These are phyloP conservation scores for Sequoiadendron giganteum DNA, from an alignment of 75 land plant species.

Conservation along the genomic window DNA sequence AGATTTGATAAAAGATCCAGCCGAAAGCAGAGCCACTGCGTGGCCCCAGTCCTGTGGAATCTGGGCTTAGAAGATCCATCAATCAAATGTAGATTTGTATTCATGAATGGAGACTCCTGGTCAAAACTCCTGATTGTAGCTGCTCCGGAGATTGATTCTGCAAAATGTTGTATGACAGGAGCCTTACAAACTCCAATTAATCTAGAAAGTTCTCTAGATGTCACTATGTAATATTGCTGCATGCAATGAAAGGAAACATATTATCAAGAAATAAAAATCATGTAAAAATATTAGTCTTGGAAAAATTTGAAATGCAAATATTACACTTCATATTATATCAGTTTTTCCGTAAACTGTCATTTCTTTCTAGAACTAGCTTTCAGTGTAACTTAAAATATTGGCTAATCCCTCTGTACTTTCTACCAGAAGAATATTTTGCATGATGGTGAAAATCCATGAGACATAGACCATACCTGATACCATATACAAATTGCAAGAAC, in stretches of 20 bases:
- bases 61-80: constrained; percentile 61
- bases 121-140: constrained; percentile 66
- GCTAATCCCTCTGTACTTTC: background rate
- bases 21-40: constrained; percentile 84
- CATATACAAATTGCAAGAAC: constrained; percentile 2
- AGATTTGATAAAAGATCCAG: constrained; percentile 63
- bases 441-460: background rate
- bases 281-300: background rate
- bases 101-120: constrained; percentile 52
- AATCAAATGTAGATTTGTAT: constrained; percentile 35
- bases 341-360: background rate
- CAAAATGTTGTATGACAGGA: constrained; percentile 74
- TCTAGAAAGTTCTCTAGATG: constrained; percentile 68
- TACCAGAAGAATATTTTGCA: background rate
- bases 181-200: constrained; percentile 52
- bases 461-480: constrained; percentile 2
- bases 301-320: background rate
- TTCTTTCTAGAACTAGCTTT: background rate
- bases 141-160: constrained; percentile 69
- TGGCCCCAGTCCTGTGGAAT: constrained; percentile 69
- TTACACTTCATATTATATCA: background rate
- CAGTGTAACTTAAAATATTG: background rate
- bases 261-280: background rate
- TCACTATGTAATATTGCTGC: constrained; percentile 70
- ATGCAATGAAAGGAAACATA: background rate